A percentile compares a stretch with the other conserved stretches of the same genome.
Evolutionary conservation across 345 rosid genomes (phyloP).

Genomic region (Eucalyptus cloeziana): DNA sequence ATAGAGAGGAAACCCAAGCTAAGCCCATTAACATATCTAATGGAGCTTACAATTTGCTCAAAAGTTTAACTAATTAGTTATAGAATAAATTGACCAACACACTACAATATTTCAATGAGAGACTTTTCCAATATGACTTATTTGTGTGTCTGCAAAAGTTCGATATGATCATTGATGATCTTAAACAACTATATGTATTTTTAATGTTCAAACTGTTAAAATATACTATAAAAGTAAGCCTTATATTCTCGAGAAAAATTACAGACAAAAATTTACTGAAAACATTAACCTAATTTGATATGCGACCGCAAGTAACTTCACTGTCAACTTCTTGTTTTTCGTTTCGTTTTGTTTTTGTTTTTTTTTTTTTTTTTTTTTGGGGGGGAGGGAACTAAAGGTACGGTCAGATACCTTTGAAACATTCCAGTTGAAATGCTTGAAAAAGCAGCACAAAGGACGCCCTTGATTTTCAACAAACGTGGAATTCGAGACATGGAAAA

Average conservation of each 20-base stretch:
- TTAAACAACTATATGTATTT: neutral
- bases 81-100: neutral
- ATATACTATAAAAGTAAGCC: neutral
- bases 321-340: neutral
- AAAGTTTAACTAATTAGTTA: neutral
- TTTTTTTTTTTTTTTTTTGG: neutral
- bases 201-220: neutral
- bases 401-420: neutral
- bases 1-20: neutral
- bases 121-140: neutral
- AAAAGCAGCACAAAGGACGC: neutral
- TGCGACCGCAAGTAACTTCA: neutral
- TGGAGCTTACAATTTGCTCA: neutral
- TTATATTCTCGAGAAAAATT: neutral
- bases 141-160: rapidly evolving
- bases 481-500: neutral
- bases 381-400: neutral
- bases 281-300: neutral
- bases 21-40: neutral
- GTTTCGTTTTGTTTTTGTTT: too few relatives aligned
- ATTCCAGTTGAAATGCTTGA: neutral
- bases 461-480: neutral
- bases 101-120: neutral
- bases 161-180: neutral
- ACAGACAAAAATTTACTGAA: neutral